phyloP scores from a whole-genome alignment of 257 asterid genomes.

The Solanum corneliomulleri region DNA sequence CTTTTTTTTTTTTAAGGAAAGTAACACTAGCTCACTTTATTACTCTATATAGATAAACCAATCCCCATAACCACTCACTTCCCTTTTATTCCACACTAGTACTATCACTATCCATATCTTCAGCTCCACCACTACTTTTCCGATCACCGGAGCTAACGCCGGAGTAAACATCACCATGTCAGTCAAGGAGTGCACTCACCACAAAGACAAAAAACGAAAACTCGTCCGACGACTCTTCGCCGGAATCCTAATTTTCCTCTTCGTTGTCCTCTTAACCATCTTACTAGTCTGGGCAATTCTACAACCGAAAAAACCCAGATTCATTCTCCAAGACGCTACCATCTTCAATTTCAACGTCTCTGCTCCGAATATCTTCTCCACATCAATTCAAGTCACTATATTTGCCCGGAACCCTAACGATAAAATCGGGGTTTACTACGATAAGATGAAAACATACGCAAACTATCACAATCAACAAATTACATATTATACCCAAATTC shows the following conservation, averaged over 20 bases:
- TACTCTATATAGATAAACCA: neutral
- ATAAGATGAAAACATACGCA: slow-evolving; percentile 40
- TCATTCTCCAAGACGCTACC: slow-evolving; percentile 88
- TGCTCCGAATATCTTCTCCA: slow-evolving; percentile 66
- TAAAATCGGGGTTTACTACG: slow-evolving; percentile 64
- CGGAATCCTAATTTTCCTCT: slow-evolving; percentile 23
- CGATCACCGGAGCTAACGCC: neutral
- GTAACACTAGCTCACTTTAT: neutral
- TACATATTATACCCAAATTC: slow-evolving; percentile 58
- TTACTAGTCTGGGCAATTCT: slow-evolving; percentile 66
- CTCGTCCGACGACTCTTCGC: slow-evolving; percentile 17
- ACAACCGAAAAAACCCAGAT: slow-evolving; percentile 73
- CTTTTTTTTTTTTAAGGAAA: accelerated
- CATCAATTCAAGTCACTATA: slow-evolving; percentile 71
- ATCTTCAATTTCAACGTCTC: slow-evolving; percentile 76
- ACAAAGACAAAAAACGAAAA: slow-evolving; percentile 27
- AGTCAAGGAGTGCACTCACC: slow-evolving; percentile 60
- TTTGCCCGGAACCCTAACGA: slow-evolving; percentile 66
- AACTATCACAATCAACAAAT: slow-evolving; percentile 61
- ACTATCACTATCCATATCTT: neutral
- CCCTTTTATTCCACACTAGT: neutral
- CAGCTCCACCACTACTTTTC: neutral
- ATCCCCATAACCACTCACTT: neutral
- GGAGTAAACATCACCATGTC: slow-evolving; percentile 17
- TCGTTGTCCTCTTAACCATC: slow-evolving; percentile 41